Percentiles rank a stretch among this genome's conserved stretches.
phyloP scores from a whole-genome alignment of 2,329 filamentous ascomycete species.

The Trichophyton simii region DNA sequence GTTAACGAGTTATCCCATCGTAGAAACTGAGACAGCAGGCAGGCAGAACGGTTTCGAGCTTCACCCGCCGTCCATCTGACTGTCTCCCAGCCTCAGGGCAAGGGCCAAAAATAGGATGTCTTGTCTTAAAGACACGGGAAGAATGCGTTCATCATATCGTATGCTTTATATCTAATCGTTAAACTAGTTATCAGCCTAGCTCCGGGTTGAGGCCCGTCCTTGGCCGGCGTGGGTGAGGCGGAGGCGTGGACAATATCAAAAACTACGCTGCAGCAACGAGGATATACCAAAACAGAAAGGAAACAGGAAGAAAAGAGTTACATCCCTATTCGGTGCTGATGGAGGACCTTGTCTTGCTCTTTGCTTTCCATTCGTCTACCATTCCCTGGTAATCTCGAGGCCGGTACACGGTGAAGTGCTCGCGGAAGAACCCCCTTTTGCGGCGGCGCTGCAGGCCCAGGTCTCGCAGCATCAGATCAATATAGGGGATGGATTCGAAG shows the following conservation, averaged over 20 bases:
- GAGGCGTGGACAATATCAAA: too few relatives aligned
- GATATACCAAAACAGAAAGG: background rate
- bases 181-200: too few relatives aligned
- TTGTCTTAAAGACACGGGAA: background rate
- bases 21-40: background rate
- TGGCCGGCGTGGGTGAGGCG: too few relatives aligned
- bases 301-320: background rate
- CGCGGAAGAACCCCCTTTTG: slow-evolving; percentile 23
- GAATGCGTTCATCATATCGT: too few relatives aligned
- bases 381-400: slow-evolving; percentile 31
- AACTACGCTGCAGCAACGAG: background rate
- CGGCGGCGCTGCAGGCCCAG: slow-evolving; percentile 43
- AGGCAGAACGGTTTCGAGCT: background rate
- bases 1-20: background rate
- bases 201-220: too few relatives aligned
- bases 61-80: background rate
- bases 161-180: too few relatives aligned
- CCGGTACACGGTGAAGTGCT: slow-evolving; percentile 29
- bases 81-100: background rate
- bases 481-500: slow-evolving; percentile 63
- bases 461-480: slow-evolving; percentile 56
- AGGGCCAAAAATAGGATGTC: slow-evolving; percentile 1
- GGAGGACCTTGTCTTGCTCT: background rate
- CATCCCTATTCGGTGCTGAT: background rate
- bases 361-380: slow-evolving; percentile 28